Evolutionary conservation across 2,329 filamentous ascomycete species (phyloP), one percentile per base, ranked within the genome.

Genomic region (Calonectria multiphialidica): DNA sequence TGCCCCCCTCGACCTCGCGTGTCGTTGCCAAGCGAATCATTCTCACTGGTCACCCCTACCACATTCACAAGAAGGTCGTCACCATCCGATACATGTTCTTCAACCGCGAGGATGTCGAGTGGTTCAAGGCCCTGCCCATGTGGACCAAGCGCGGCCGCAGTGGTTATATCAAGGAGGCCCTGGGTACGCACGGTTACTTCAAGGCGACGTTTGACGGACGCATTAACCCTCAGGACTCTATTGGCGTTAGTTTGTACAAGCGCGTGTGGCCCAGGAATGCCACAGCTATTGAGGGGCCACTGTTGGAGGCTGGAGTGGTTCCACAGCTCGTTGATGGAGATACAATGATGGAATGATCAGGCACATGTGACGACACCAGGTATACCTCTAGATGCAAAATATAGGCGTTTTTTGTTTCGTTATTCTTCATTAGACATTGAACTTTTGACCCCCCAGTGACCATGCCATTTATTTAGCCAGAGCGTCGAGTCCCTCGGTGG

Each of bases 21-120:
- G 93, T 99, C 68, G 92, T 99, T 72, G 96, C 96, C 79, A 99
- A 99, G 87, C 93, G 97, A 65, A 92, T 98, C 78, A 94, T 98
- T 75, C 89, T 99, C 70, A 98, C 97, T 0, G 97, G 97, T 18
- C 96, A 99, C 82, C 97, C 97, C 0, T 98, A 95, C 89, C 98
- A 99, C 87, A 99, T 99, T 83, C 95, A 99, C 91, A 98, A 98
- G 90, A 95, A 94, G 84, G 89, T 99, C 28, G 97, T 99, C 72
- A 99, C 97, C 0, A 93, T 99, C 57, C 93, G 97, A 35, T 99
- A 99, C 90, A 99, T 99, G 97, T 99, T 99, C 90, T 99, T 99
- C 91, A 97, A 96, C 87, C 89, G 93, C 61, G 95, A 96, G 80
- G 97, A 99, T 76, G 95, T 99, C 37, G 92, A 94, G 77, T 99